These are phyloP conservation scores for Erodium chrysanthum DNA, from an alignment of 441 rosid species.

Conservation along the genomic window DNA sequence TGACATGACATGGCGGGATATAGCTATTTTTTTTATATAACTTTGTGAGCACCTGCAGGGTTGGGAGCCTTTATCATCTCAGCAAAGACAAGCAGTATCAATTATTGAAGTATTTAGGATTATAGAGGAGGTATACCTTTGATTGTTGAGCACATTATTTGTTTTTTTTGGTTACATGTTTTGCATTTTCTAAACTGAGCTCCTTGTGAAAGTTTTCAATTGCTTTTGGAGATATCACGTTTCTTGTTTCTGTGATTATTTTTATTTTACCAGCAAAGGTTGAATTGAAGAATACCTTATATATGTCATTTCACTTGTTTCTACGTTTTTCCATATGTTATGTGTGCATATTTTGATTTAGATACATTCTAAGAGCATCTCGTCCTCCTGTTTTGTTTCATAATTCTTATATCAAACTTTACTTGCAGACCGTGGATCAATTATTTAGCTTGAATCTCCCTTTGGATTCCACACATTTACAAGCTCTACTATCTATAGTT, in stretches of 20 bases:
- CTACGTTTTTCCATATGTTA: constrained; percentile 5
- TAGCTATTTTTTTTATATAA: neutral
- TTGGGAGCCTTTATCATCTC: constrained; percentile 94
- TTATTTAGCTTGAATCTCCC: constrained; percentile 83
- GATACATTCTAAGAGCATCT: constrained; percentile 3
- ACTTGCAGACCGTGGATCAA: constrained; percentile 88
- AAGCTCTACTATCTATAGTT: constrained; percentile 82
- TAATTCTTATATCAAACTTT: constrained; percentile 20
- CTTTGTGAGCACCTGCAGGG: constrained; percentile 45
- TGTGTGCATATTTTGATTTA: neutral
- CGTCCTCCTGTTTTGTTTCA: constrained; percentile 8
- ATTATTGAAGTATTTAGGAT: constrained; percentile 94
- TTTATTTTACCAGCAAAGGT: neutral
- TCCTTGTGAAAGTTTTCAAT: constrained; percentile 5
- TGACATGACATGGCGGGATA: neutral
- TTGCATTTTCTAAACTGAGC: constrained; percentile 13
- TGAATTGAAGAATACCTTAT: neutral
- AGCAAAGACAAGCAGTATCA: constrained; percentile 82
- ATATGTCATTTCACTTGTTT: neutral
- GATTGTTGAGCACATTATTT: constrained; percentile 2
- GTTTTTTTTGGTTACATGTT: constrained; percentile 5
- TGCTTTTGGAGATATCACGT: constrained; percentile 11
- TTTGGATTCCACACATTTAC: constrained; percentile 84
- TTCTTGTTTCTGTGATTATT: constrained; percentile 7
- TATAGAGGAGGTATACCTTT: constrained; percentile 71